Evolutionary conservation across 495 filamentous ascomycete genomes (phyloP), one percentile per base, ranked within the genome.

Genomic region (Cryomyces antarcticus): DNA sequence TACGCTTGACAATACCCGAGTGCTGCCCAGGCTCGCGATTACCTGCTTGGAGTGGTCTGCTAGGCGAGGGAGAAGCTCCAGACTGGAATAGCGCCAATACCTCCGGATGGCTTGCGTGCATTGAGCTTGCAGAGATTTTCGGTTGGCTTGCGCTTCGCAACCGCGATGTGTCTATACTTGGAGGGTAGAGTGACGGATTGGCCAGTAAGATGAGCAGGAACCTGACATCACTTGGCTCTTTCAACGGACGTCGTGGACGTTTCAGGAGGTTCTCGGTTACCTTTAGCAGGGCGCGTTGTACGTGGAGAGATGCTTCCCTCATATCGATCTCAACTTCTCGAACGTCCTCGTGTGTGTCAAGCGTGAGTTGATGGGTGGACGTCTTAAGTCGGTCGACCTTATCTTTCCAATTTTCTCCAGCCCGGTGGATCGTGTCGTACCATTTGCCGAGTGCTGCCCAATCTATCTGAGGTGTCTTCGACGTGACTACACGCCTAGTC

Each of bases 231-330:
- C 77, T 71, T 17, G 83, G 75, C 30, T 68, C 69, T 41, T 65
- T 73, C 46, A 94, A 52, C 7, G 72, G 69, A 31, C 81, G 68
- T 4, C 82, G 75, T 4, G 87, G 88, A 7, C 88, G 73, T 52
- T 86, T 93, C n/a, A 94, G 63, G 38, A 94, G 61, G 48, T 66
- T 80, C 57, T 95, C 87, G 1, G 73, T 80, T 12, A 82, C 79
- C 56, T 89, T 93, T 40, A 95, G 60, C 5, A 95, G 66, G 5
- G 74, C 70, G 41, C 72, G 61, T 38, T 80, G 77, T 35, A 75
- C 59, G 46, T 86, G 80, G 37, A 70, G 55, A 50, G 80, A 74
- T 10, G 78, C 81, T 34, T 80, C 71, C n/a, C 65, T 56, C 6
- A 82, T 61, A 31, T 80, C 67, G 35, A 87, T 47, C 5, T 49